A percentile compares a stretch with the other conserved stretches of the same genome.
phyloP scores from a whole-genome alignment of 306 rosid species.

The Ormosia semicastrata region DNA sequence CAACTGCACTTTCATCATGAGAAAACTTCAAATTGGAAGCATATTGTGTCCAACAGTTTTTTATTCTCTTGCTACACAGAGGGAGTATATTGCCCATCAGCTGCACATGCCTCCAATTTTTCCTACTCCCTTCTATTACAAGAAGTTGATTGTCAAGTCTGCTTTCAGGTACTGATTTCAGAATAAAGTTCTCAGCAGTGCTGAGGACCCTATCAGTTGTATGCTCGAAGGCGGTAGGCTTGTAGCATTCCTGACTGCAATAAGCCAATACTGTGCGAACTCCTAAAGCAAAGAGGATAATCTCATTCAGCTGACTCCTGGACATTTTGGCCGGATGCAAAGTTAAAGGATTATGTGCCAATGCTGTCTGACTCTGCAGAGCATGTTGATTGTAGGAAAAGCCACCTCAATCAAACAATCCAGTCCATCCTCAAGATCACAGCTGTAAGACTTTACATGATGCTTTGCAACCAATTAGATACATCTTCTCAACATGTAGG shows the following conservation, averaged over 20 bases:
- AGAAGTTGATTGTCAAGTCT: not conserved
- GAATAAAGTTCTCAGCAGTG: not conserved
- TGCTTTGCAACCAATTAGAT: constrained; percentile 86
- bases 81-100: not conserved
- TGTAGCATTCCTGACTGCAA: not conserved
- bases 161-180: not conserved
- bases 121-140: not conserved
- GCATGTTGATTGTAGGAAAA: not conserved
- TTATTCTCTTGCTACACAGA: not conserved
- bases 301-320: constrained; percentile 24
- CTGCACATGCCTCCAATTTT: not conserved
- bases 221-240: not conserved
- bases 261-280: not conserved
- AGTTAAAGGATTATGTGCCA: constrained; percentile 20
- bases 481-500: constrained; percentile 77
- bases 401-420: constrained; percentile 76
- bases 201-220: not conserved
- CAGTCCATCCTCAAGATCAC: constrained; percentile 77
- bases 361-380: constrained; percentile 6
- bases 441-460: constrained; percentile 71
- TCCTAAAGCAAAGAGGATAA: not conserved
- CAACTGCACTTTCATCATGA: not conserved
- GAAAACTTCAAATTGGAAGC: not conserved
- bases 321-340: constrained; percentile 18
- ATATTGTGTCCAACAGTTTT: not conserved